Conservation (phyloP, 2,329 filamentous ascomycete species). For the Pseudogymnoascus destructans region DNA sequence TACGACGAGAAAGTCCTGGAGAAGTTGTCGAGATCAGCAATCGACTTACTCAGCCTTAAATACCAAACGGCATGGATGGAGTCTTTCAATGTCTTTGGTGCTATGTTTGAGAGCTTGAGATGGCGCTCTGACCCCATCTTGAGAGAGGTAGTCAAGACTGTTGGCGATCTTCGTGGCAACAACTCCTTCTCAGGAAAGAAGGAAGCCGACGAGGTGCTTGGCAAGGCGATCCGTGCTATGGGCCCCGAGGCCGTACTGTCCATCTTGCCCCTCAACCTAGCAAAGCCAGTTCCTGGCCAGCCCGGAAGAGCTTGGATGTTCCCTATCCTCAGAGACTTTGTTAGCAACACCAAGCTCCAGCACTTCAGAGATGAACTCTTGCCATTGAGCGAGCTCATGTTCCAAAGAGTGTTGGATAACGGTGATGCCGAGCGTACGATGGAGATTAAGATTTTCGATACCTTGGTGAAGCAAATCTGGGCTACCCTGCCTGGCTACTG, state of each 20-base stretch:
- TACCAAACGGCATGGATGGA: slow-evolving; percentile 93
- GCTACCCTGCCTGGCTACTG: slow-evolving; percentile 88
- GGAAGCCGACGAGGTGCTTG: slow-evolving; percentile 81
- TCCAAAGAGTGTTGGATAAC: slow-evolving; percentile 75
- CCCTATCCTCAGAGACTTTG: slow-evolving; percentile 76
- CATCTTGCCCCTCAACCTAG: slow-evolving; percentile 75
- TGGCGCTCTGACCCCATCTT: slow-evolving; percentile 78
- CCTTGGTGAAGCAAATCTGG: slow-evolving; percentile 91
- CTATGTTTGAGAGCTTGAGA: slow-evolving; percentile 74
- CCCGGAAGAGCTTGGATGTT: slow-evolving; percentile 89
- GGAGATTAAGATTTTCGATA: slow-evolving; percentile 96
- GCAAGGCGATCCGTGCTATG: slow-evolving; percentile 78
- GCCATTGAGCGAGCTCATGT: slow-evolving; percentile 79
- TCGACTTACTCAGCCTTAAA: slow-evolving; percentile 69
- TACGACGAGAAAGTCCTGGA: slow-evolving; percentile 85
- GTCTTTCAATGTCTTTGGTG: slow-evolving; percentile 76
- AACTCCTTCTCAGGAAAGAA: slow-evolving; percentile 88
- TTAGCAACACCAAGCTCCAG: slow-evolving; percentile 72
- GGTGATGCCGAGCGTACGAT: slow-evolving; percentile 77
- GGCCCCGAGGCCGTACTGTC: slow-evolving; percentile 73
- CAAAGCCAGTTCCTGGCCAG: slow-evolving; percentile 61
- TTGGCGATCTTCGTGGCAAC: slow-evolving; percentile 79
- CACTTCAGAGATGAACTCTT: slow-evolving; percentile 83
- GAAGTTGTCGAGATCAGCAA: slow-evolving; percentile 61
- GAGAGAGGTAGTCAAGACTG: slow-evolving; percentile 57